phyloP scores from a whole-genome alignment of 2,329 filamentous ascomycete species.

The Botryotinia calthae region DNA sequence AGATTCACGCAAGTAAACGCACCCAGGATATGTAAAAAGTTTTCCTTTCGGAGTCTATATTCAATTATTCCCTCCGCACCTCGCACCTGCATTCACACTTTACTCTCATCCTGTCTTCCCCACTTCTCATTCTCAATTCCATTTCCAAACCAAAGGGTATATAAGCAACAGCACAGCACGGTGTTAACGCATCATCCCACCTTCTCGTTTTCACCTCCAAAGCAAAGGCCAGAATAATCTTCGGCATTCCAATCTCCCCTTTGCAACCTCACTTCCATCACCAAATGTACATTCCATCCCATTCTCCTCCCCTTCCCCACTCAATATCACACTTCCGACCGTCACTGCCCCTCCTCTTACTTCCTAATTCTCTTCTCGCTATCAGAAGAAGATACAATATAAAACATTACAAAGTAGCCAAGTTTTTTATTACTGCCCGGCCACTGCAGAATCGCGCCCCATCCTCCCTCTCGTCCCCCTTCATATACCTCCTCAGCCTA shows the following conservation, averaged over 20 bases:
- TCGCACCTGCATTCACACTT: neutral
- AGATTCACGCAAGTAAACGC: neutral
- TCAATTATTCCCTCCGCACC: conserved; percentile 9
- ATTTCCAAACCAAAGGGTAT: conserved; percentile 19
- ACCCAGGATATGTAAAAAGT: neutral
- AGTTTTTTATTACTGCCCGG: conserved; percentile 1
- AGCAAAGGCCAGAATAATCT: neutral
- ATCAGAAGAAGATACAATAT: conserved; percentile 11
- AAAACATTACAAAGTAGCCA: conserved; percentile 16
- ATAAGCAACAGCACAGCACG: conserved; percentile 19
- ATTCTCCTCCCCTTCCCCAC: neutral
- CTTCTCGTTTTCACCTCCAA: neutral
- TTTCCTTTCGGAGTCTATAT: conserved; percentile 20
- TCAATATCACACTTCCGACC: neutral
- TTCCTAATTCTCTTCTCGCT: neutral
- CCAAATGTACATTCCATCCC: conserved; percentile 1
- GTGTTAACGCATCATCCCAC: neutral
- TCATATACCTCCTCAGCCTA: neutral
- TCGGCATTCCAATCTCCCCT: neutral
- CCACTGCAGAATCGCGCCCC: neutral
- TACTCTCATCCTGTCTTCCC: neutral
- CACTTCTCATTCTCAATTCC: neutral
- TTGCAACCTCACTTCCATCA: conserved; percentile 1
- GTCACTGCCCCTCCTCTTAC: neutral
- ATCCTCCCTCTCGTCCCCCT: neutral